A percentile compares a stretch with the other conserved stretches of the same genome.
Conservation (phyloP, 2,329 filamentous ascomycete species). For the Cladophialophora chaetospira region DNA sequence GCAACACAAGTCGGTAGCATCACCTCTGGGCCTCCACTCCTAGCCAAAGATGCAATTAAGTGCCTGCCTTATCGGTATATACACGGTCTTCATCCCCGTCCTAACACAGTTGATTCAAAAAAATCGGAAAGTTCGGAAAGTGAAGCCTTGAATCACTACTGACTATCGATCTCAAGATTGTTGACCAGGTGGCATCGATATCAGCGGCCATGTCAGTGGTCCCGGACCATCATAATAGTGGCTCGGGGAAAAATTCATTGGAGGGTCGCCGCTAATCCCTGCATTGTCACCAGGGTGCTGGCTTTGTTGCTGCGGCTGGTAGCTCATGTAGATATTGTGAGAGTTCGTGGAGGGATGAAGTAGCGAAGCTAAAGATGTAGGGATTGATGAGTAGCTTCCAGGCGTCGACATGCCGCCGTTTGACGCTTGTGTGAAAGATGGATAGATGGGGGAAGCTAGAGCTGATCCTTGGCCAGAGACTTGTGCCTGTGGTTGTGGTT, state of each 20-base stretch:
- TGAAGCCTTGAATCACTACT: no score
- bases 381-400: slow-evolving; percentile 10
- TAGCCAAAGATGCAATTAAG: no score
- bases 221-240: slow-evolving; percentile 27
- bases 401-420: slow-evolving; percentile 10
- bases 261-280: slow-evolving; percentile 10
- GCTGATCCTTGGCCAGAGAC: slow-evolving; percentile 4
- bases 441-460: slow-evolving; percentile 21
- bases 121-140: no score
- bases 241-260: slow-evolving; percentile 22
- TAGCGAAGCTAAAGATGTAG: slow-evolving; percentile 29
- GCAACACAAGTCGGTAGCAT: no score
- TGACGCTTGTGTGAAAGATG: slow-evolving; percentile 10
- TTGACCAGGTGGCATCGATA: slow-evolving; percentile 20
- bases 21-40: no score
- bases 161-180: slow-evolving; percentile 17
- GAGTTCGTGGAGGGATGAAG: slow-evolving; percentile 24
- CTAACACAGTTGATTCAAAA: no score
- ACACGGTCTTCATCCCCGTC: no score
- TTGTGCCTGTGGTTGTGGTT: slow-evolving; percentile 10
- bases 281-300: slow-evolving; percentile 7
- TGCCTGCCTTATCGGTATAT: no score
- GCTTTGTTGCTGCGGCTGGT: slow-evolving; percentile 21
- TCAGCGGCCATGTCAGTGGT: slow-evolving; percentile 22
- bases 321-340: slow-evolving; percentile 24